Evolutionary conservation across 2,329 filamentous ascomycete genomes (phyloP).

Genomic region (Pseudogymnoascus sp.): DNA sequence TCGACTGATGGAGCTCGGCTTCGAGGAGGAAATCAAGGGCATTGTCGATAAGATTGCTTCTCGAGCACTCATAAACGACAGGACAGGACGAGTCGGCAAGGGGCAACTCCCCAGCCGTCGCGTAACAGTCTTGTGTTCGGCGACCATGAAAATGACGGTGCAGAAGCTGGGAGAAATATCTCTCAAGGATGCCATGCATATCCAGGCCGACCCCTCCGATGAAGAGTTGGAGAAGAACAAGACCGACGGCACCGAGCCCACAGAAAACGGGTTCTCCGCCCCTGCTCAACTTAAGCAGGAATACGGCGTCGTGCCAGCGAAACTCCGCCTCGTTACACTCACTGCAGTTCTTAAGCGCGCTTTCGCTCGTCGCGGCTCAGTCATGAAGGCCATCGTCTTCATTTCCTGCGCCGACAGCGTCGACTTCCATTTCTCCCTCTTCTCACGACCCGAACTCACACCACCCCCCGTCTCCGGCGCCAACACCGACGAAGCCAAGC

Average conservation of each 20-base stretch:
- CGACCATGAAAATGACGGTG: conserved; percentile 96
- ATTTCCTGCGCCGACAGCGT: conserved; percentile 95
- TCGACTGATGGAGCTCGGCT: conserved; percentile 95
- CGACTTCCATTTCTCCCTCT: conserved; percentile 87
- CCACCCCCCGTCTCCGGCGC: conserved; percentile 10
- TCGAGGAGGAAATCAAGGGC: conserved; percentile 85
- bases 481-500: conserved; percentile 24
- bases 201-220: conserved; percentile 54
- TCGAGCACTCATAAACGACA: conserved; percentile 49
- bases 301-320: conserved; percentile 79
- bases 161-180: conserved; percentile 91
- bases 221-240: conserved; percentile 42
- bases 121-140: conserved; percentile 86
- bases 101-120: conserved; percentile 63
- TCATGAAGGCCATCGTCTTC: conserved; percentile 96
- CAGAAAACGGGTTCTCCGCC: conserved; percentile 58
- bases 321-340: conserved; percentile 81
- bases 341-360: conserved; percentile 76
- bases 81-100: conserved; percentile 48
- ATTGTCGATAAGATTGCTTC: conserved; percentile 74
- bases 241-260: conserved; percentile 37
- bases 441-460: conserved; percentile 36
- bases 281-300: conserved; percentile 91
- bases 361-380: conserved; percentile 78
- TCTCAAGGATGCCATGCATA: conserved; percentile 82